Evolutionary conservation across 805 yeast genomes (phyloP).

Genomic region (Candida nemodendra): DNA sequence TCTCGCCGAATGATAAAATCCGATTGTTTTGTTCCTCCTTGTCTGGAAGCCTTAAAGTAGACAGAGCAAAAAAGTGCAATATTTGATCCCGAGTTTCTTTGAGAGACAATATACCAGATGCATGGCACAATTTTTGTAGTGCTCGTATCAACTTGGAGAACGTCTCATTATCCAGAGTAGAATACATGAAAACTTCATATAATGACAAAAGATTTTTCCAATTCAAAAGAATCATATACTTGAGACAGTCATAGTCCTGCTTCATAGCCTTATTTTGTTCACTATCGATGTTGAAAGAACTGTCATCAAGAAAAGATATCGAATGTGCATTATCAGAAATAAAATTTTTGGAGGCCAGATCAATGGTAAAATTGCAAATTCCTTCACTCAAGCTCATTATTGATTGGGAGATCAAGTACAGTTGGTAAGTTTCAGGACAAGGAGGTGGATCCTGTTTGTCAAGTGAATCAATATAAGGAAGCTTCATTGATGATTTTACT

Average conservation of each 20-base stretch:
- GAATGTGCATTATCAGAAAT: constrained; percentile 7
- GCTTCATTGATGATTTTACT: constrained; percentile 45
- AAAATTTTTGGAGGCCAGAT: constrained; percentile 31
- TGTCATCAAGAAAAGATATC: constrained; percentile 23
- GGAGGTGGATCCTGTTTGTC: constrained; percentile 81
- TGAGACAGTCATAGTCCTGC: constrained; percentile 16
- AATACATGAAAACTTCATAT: constrained; percentile 54
- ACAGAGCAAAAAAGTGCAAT: constrained; percentile 42
- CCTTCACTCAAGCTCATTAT: constrained; percentile 65
- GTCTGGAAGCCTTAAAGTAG: constrained; percentile 43
- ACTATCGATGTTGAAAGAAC: constrained; percentile 15
- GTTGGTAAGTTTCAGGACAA: constrained; percentile 59
- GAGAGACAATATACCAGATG: constrained; percentile 72
- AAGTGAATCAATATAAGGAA: constrained; percentile 66
- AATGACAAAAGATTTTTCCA: constrained; percentile 42
- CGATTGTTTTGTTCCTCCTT: constrained; percentile 33
- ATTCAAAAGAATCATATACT: constrained; percentile 33
- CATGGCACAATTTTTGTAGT: constrained; percentile 77
- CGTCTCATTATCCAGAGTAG: constrained; percentile 66
- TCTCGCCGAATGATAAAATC: constrained; percentile 46
- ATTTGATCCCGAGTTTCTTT: constrained; percentile 57
- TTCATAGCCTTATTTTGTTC: constrained; percentile 7
- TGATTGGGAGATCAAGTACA: constrained; percentile 55
- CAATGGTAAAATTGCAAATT: constrained; percentile 51
- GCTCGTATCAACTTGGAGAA: constrained; percentile 70